A percentile compares a stretch with the other conserved stretches of the same genome.
Conservation (phyloP, 164 flowering plant species). For the Piper longum region DNA sequence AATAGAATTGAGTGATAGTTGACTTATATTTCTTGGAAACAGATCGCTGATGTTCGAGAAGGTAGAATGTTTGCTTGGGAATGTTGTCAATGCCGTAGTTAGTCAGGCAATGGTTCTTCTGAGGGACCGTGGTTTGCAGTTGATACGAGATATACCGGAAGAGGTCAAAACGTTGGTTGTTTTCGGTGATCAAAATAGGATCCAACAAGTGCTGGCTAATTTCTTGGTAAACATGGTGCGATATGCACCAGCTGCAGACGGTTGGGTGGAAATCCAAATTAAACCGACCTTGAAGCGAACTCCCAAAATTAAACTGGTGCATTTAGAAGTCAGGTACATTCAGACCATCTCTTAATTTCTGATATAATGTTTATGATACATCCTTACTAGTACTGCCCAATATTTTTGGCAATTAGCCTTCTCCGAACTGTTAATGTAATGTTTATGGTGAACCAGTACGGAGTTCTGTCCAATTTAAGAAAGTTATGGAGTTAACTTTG, state of each 20-base stretch:
- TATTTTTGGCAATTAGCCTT: too few relatives aligned
- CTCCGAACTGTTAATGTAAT: too few relatives aligned
- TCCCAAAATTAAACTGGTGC: conserved; percentile 30
- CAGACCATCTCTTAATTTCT: not conserved
- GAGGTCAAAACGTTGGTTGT: conserved; percentile 66
- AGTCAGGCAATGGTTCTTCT: conserved; percentile 78
- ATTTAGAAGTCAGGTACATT: conserved; percentile 66
- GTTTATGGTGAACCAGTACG: too few relatives aligned
- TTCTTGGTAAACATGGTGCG: conserved; percentile 72
- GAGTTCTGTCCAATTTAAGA: too few relatives aligned
- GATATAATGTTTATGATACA: not conserved
- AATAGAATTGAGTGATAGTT: not conserved
- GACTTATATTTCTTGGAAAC: not conserved
- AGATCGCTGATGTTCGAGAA: conserved; percentile 74
- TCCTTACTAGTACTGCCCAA: not conserved
- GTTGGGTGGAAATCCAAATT: conserved; percentile 92
- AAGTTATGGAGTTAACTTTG: too few relatives aligned
- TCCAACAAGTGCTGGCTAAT: conserved; percentile 77
- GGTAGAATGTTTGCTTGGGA: conserved; percentile 58
- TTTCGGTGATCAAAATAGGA: conserved; percentile 74
- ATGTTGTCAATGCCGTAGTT: conserved; percentile 80
- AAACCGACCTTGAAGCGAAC: conserved; percentile 44
- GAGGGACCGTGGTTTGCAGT: conserved; percentile 61
- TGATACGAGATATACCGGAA: conserved; percentile 83
- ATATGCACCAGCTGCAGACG: conserved; percentile 73